These are phyloP conservation scores for Coix lacrymajobi DNA, from an alignment of 176 grass and related monocot species.

Conservation along the genomic window DNA sequence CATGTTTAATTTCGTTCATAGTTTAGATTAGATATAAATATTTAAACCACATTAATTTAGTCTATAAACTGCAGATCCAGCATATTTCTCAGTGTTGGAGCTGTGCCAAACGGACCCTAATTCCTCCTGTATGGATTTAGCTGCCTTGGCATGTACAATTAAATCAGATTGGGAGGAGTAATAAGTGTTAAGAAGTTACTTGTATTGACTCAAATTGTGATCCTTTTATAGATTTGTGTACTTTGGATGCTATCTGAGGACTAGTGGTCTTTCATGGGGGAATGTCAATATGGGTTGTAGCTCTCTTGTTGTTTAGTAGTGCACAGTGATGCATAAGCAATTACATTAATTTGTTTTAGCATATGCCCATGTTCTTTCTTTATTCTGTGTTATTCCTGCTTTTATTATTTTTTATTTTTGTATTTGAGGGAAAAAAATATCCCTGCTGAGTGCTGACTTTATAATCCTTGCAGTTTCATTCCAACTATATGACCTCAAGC, in stretches of 20 bases:
- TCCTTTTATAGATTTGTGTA: not conserved
- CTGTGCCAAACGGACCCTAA: no score
- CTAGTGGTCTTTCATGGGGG: not conserved
- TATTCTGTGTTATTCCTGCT: not conserved
- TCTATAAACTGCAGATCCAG: no score
- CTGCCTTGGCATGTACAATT: no score
- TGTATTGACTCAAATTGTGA: not conserved
- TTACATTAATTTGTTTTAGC: not conserved
- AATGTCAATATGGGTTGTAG: not conserved
- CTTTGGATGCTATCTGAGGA: not conserved
- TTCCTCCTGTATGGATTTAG: no score
- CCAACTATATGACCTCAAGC: constrained; percentile 96
- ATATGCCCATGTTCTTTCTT: not conserved
- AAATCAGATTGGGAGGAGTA: not conserved
- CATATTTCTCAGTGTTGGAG: no score
- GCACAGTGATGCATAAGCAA: not conserved
- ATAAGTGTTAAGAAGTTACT: not conserved
- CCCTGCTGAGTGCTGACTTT: not conserved
- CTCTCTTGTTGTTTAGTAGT: not conserved
- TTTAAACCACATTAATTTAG: no score
- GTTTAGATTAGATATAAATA: no score
- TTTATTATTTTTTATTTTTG: constrained; percentile 29
- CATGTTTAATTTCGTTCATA: no score
- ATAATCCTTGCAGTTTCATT: constrained; percentile 74
- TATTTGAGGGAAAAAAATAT: not conserved